Evolutionary conservation across 352 stramenopile species (phyloP), one percentile per base, ranked within the genome.

Genomic region (Phytophthora pistaciae): DNA sequence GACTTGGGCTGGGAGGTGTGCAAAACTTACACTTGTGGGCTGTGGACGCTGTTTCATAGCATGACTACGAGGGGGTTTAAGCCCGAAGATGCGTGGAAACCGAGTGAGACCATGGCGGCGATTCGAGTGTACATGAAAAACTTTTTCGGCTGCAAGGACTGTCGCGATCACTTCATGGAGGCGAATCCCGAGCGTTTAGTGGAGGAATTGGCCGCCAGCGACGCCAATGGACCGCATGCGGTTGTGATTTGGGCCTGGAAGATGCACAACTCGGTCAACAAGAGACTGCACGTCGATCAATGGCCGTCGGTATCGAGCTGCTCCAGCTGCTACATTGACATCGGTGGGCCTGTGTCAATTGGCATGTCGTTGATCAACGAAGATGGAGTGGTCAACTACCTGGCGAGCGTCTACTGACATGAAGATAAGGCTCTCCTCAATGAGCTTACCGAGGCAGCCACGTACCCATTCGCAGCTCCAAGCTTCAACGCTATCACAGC

Each of bases 241-340:
- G 64, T 91, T 6, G 66, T 88, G 13, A 59, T 92, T 56, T 94
- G 85, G 87, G 74, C 92, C 56, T 93, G 83, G 81, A 72, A 75
- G 18, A 92, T 93, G 85, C 87, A 94, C 72, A 92, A 91, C 66
- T 78, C 75, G 29, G 87, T 94, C 18, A 94, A 94, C 75, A 83
- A 82, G 48, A 72, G 87, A 29, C 84, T 83, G 1, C 80, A 91
- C 29, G 83, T 88, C 44, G 64, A 60, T 2, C 80, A 90, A 31
- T 94, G 84, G 80, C 86, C 83, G 18, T 74, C 69, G 0, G 64
- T 78, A 29, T 63, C 64, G 23, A 58, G 66, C 21, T 91, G 84
- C 64, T 57, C 72, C 3, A 54, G 77, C 8, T 91, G 84, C 59
- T 91, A 87, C 59, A 76, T 76, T 27, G 57, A 76, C 21, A 76